A percentile compares a stretch with the other conserved stretches of the same genome.
These are phyloP conservation scores for Kuraishia borneana DNA, from an alignment of 805 yeast genomes.

Conservation along the genomic window DNA sequence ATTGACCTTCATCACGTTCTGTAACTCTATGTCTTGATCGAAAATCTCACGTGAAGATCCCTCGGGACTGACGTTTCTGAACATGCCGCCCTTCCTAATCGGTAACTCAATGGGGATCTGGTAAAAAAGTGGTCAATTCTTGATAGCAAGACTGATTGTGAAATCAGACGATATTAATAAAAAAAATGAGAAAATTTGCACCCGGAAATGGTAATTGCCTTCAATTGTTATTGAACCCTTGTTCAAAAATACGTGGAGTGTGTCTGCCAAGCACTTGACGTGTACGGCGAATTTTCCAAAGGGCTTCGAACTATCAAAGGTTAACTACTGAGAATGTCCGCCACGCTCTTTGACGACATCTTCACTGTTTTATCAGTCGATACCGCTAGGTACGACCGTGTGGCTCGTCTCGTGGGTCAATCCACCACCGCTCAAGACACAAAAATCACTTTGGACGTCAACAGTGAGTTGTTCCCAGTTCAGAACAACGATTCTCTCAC, in stretches of 20 bases:
- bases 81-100: background rate
- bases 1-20: background rate
- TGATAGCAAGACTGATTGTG: too few relatives aligned
- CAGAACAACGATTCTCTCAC: constrained; percentile 67
- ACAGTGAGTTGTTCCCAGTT: constrained; percentile 87
- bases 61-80: background rate
- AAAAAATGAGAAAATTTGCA: too few relatives aligned
- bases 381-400: constrained; percentile 84
- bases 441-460: constrained; percentile 78
- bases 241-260: too few relatives aligned
- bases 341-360: constrained; percentile 86
- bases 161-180: too few relatives aligned
- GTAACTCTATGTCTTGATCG: constrained; percentile 3
- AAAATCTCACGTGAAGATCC: background rate
- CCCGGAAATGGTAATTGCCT: too few relatives aligned
- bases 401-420: constrained; percentile 77
- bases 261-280: too few relatives aligned
- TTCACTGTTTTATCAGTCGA: constrained; percentile 80
- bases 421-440: constrained; percentile 76
- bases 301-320: too few relatives aligned
- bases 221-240: too few relatives aligned
- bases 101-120: too few relatives aligned
- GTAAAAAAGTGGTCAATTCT: too few relatives aligned
- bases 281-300: too few relatives aligned
- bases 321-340: constrained; percentile 30